Base-by-base conservation (phyloP, 352 stramenopile species). In the Phytopythium ostracodes region DNA sequence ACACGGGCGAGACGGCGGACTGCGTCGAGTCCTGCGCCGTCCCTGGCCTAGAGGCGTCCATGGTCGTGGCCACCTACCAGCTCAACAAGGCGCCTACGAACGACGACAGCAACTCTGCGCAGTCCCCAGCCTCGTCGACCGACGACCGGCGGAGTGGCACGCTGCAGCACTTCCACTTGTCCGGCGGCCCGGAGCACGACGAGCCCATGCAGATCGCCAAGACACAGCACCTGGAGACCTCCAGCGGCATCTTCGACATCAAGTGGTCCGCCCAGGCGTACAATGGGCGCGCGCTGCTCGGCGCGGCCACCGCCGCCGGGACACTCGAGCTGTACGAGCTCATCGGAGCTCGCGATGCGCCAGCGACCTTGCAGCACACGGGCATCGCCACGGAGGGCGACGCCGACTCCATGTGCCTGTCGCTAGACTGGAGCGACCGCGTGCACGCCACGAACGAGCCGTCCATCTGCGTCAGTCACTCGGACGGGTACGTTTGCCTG, bases 341-440 rank as follows among this genome's bases (percentile, higher is more conserved):
- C 53, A 40, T 51, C 6, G 36, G 44, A 15, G 43, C 6, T 14
- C 47, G 10, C 9, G 47, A 35, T 1, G 25, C 47, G 25, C 25
- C 25, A 11, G 46, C 60, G 1, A n/a, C 57, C 25, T 62, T 91
- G 15, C 58, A 60, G 17, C 67, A 74, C 53, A 82, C 71, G 29
- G 72, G 68, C 12, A 33, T 89, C 20, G 33, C 65, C 52, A 72
- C 65, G 1, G 73, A 88, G 11, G 70, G 35, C 2, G 58, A 79
- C 35, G 62, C 62, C 0, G 68, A 62, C 31, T 79, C 83, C 20
- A 96, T 94, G 84, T 92, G 81, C 36, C 60, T 96, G 43, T 96
- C 87, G 36, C 71, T 96, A 44, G 87, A 96, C 67, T 96, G 87
- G 87, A 93, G 71, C 66, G 91, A 94, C 58, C 81, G 83, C 46